Conservation (phyloP, 2,329 filamentous ascomycete genomes). For the Penicillium corylophilum region DNA sequence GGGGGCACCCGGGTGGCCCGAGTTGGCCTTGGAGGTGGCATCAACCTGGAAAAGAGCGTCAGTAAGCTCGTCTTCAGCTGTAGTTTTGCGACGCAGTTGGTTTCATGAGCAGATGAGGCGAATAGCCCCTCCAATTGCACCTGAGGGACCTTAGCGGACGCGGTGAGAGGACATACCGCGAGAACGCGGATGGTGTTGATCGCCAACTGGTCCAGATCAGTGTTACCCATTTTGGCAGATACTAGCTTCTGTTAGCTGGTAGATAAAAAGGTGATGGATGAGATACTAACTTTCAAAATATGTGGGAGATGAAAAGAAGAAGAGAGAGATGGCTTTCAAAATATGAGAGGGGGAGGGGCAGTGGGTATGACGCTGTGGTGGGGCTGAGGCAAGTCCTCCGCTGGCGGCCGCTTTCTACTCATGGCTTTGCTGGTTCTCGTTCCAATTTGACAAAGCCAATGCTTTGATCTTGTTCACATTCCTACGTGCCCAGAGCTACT, state of each 20-base stretch:
- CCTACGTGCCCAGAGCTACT: background rate
- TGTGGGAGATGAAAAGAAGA: constrained; percentile 19
- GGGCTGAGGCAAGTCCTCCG: constrained; percentile 12
- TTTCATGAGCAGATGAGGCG: background rate
- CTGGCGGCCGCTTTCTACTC: background rate
- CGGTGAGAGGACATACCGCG: constrained; percentile 66
- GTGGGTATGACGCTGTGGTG: constrained; percentile 35
- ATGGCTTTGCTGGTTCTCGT: too few relatives aligned
- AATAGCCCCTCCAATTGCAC: constrained; percentile 2
- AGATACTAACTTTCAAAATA: constrained; percentile 18
- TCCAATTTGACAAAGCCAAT: too few relatives aligned
- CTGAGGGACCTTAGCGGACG: background rate
- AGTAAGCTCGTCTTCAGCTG: background rate
- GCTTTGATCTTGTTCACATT: too few relatives aligned
- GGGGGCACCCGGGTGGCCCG: constrained; percentile 95
- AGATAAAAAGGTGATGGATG: background rate
- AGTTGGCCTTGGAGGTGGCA: constrained; percentile 95
- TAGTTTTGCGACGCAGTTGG: background rate
- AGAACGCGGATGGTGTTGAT: constrained; percentile 98
- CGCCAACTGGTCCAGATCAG: constrained; percentile 81
- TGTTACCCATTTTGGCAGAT: constrained; percentile 74
- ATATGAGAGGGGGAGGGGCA: constrained; percentile 20
- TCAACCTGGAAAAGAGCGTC: constrained; percentile 66
- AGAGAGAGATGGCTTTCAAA: constrained; percentile 21
- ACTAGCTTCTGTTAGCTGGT: constrained; percentile 23